Conservation (phyloP, 305 asterid species). For the Fraxinus latifolia region DNA sequence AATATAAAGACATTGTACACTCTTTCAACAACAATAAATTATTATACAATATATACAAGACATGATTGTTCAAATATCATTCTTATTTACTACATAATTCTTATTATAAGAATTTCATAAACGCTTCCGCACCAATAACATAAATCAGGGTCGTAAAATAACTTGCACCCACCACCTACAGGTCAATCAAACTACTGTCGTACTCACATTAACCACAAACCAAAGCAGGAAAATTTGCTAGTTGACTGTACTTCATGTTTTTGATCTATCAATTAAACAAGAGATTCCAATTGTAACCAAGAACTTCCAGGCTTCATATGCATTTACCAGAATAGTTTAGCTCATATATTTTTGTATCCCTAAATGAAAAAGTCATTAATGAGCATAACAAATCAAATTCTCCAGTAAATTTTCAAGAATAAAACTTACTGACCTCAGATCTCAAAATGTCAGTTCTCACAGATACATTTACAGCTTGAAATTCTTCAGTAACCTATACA, state of each 20-base stretch:
- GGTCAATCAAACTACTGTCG: not conserved
- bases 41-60: too few relatives aligned
- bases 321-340: not conserved
- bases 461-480: constrained; percentile 93
- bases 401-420: constrained; percentile 5
- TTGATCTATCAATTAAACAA: not conserved
- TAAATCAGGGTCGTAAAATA: not conserved
- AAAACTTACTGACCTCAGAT: constrained; percentile 62
- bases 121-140: too few relatives aligned
- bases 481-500: constrained; percentile 84
- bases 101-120: too few relatives aligned
- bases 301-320: not conserved
- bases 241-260: not conserved
- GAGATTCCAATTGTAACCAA: not conserved
- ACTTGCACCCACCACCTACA: not conserved
- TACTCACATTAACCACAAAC: not conserved
- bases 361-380: not conserved
- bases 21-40: too few relatives aligned
- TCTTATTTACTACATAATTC: too few relatives aligned
- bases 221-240: not conserved
- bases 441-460: constrained; percentile 78
- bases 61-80: too few relatives aligned
- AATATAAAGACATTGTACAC: too few relatives aligned
- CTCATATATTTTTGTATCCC: not conserved
- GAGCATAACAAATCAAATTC: constrained; percentile 14